Evolutionary conservation across 2,329 filamentous ascomycete genomes (phyloP).

Genomic region (Ceratocystis ficicola): DNA sequence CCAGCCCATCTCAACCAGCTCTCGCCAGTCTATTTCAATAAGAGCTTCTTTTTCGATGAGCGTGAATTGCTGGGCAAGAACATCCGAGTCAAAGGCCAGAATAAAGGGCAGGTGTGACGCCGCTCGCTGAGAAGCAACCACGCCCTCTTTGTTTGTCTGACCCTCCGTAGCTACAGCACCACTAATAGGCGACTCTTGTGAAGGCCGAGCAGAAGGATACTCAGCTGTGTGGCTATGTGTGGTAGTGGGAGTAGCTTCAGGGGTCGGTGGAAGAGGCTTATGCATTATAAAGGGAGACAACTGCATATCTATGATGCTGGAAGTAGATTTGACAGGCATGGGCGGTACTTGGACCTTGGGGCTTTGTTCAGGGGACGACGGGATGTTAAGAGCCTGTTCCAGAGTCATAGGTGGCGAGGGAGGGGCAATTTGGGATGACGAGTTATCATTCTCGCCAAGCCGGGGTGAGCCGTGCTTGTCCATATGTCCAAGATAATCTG

Average conservation of each 20-base stretch:
- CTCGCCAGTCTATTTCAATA: constrained; percentile 80
- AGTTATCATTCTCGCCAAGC: not conserved
- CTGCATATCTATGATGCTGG: constrained; percentile 1
- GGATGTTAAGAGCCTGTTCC: constrained; percentile 36
- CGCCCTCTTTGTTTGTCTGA: constrained; percentile 26
- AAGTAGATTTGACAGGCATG: constrained; percentile 25
- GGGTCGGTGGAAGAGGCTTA: constrained; percentile 39
- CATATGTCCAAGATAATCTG: constrained; percentile 11
- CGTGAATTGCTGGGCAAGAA: constrained; percentile 71
- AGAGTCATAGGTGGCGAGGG: constrained; percentile 39
- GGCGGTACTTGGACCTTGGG: constrained; percentile 31
- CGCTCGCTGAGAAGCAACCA: constrained; percentile 32
- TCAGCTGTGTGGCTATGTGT: constrained; percentile 28
- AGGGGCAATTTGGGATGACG: constrained; percentile 24
- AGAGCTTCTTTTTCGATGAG: constrained; percentile 77
- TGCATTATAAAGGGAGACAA: constrained; percentile 31
- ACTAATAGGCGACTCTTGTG: not conserved
- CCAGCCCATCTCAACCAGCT: constrained; percentile 73
- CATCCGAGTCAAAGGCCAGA: constrained; percentile 65
- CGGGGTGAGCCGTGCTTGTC: not conserved
- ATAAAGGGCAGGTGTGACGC: constrained; percentile 63
- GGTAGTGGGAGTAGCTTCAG: constrained; percentile 38
- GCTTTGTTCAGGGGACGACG: constrained; percentile 19
- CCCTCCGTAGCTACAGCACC: not conserved
- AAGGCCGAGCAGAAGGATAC: not conserved